A percentile compares a stretch with the other conserved stretches of the same genome.
These are phyloP conservation scores for Rhizoctonia solani DNA, from an alignment of 1,284 basidiomycete genomes.

Conservation along the genomic window DNA sequence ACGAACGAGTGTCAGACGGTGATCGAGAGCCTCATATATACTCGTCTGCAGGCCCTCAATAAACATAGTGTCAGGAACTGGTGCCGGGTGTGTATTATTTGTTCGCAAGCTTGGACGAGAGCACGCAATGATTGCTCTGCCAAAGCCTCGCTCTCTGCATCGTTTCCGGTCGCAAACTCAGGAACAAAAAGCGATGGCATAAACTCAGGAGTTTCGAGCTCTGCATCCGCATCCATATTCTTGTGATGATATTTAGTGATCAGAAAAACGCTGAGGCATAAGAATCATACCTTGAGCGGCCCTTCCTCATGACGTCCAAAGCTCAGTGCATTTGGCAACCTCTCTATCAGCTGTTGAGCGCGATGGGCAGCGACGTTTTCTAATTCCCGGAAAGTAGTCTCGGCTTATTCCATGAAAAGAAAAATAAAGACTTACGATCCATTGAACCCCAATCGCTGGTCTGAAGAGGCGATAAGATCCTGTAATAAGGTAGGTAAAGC, in stretches of 20 bases:
- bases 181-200: slow-evolving; percentile 3
- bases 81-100: background rate
- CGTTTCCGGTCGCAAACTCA: background rate
- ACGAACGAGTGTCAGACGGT: slow-evolving; percentile 52
- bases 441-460: slow-evolving; percentile 35
- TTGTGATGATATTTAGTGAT: background rate
- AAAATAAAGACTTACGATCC: slow-evolving; percentile 33
- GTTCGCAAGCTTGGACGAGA: background rate
- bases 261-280: background rate
- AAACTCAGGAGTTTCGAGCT: background rate
- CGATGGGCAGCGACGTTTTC: slow-evolving; percentile 37
- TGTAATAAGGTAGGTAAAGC: background rate
- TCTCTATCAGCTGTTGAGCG: slow-evolving; percentile 4
- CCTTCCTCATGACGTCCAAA: background rate
- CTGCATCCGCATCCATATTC: slow-evolving; percentile 35
- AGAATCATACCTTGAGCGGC: background rate
- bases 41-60: background rate
- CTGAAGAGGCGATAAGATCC: background rate
- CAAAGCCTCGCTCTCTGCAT: background rate
- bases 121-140: background rate
- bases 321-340: slow-evolving; percentile 5
- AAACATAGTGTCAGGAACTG: background rate
- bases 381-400: background rate
- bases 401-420: background rate
- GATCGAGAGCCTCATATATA: background rate